Conservation (phyloP, 2,329 filamentous ascomycete genomes). For the Epichloe elymi region DNA sequence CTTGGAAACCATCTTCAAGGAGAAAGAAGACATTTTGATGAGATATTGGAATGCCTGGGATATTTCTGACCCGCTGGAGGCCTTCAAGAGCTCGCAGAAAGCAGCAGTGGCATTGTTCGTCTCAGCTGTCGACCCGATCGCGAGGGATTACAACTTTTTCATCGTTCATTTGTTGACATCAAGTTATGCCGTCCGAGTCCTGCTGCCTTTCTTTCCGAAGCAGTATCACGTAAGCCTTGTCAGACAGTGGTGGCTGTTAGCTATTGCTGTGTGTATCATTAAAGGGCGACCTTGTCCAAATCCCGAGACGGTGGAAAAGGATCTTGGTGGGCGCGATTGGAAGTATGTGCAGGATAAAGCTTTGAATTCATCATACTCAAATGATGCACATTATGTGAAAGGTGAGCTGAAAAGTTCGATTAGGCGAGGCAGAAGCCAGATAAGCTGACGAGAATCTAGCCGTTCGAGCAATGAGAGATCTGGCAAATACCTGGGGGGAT, state of each 20-base stretch:
- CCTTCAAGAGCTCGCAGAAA: conserved; percentile 61
- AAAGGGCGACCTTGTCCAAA: conserved; percentile 62
- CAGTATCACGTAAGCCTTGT: conserved; percentile 63
- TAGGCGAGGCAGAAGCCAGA: neutral
- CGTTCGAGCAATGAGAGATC: conserved; percentile 61
- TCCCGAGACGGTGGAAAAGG: conserved; percentile 44
- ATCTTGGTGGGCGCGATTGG: conserved; percentile 60
- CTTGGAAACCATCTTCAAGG: conserved; percentile 51
- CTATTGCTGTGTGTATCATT: conserved; percentile 63
- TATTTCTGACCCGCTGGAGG: conserved; percentile 52
- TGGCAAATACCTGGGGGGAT: conserved; percentile 65
- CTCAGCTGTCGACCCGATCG: conserved; percentile 41
- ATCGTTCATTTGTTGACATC: conserved; percentile 71
- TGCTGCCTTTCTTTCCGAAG: conserved; percentile 64
- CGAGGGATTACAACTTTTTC: conserved; percentile 68
- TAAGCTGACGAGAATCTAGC: conserved; percentile 25
- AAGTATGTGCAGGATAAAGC: conserved; percentile 60
- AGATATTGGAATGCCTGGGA: conserved; percentile 90
- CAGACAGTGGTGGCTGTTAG: conserved; percentile 81
- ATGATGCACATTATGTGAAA: conserved; percentile 79
- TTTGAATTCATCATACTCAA: conserved; percentile 50
- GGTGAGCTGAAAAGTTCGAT: conserved; percentile 29
- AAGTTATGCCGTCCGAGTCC: conserved; percentile 75
- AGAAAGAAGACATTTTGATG: conserved; percentile 57
- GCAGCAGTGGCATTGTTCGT: conserved; percentile 49